phyloP scores from a whole-genome alignment of 257 asterid genomes.

The Lavandula angustifolia region DNA sequence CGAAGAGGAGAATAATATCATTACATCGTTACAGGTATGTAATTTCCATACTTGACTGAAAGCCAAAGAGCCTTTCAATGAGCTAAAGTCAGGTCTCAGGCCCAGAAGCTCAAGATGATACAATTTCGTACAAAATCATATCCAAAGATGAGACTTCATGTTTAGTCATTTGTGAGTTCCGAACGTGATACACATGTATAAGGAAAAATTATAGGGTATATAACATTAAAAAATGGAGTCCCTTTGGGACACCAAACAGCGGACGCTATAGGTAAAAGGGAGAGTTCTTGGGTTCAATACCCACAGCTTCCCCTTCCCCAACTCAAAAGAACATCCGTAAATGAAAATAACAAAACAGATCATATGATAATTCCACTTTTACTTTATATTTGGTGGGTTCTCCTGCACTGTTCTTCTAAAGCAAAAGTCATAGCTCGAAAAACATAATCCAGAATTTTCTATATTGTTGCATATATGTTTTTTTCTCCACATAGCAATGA shows the following conservation, averaged over 20 bases:
- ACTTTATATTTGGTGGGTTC: background rate
- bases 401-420: background rate
- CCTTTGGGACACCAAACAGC: too few species aligned
- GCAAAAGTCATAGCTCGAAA: background rate
- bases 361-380: background rate
- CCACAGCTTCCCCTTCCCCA: too few species aligned
- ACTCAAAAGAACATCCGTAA: background rate
- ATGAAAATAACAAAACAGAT: background rate
- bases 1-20: background rate
- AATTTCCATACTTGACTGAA: background rate
- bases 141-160: background rate
- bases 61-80: conserved; percentile 9
- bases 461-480: background rate
- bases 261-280: too few species aligned
- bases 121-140: conserved; percentile 7
- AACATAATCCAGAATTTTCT: background rate
- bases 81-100: background rate
- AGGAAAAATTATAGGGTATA: background rate
- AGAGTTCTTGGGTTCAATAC: too few species aligned
- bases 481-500: background rate
- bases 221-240: too few species aligned
- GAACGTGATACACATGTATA: background rate
- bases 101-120: background rate
- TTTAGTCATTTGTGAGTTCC: background rate
- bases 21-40: conserved; percentile 8